These are phyloP conservation scores for Bisporella sp. DNA, from an alignment of 2,329 filamentous ascomycete species.

Conservation along the genomic window DNA sequence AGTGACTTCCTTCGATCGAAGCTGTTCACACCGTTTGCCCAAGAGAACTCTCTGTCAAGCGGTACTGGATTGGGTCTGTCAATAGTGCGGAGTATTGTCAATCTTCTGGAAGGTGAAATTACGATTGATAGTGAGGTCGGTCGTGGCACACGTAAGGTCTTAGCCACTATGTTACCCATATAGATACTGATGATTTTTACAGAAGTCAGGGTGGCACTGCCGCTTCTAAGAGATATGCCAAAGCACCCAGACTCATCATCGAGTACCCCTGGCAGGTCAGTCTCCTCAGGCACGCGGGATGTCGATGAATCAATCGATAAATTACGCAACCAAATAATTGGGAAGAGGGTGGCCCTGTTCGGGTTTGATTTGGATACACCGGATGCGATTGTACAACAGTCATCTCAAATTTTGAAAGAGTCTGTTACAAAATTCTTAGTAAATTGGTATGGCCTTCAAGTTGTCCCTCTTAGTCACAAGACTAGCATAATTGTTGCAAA, in stretches of 20 bases:
- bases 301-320: slow-evolving; percentile 19
- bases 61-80: slow-evolving; percentile 58
- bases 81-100: slow-evolving; percentile 57
- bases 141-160: slow-evolving; percentile 44
- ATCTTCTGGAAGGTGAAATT: slow-evolving; percentile 52
- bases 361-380: slow-evolving; percentile 20
- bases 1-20: slow-evolving; percentile 54
- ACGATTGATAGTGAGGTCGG: slow-evolving; percentile 48
- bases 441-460: slow-evolving; percentile 25
- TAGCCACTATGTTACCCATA: neutral
- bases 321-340: slow-evolving; percentile 14
- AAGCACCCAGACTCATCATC: slow-evolving; percentile 12
- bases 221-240: slow-evolving; percentile 23
- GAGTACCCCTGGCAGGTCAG: slow-evolving; percentile 12
- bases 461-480: slow-evolving; percentile 20
- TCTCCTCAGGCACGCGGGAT: slow-evolving; percentile 13
- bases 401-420: slow-evolving; percentile 15
- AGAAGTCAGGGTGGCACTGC: slow-evolving; percentile 27
- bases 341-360: slow-evolving; percentile 19
- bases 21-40: slow-evolving; percentile 56
- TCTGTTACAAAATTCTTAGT: slow-evolving; percentile 22
- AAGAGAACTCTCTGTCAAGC: slow-evolving; percentile 55
- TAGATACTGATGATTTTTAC: slow-evolving; percentile 7
- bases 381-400: slow-evolving; percentile 18
- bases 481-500: slow-evolving; percentile 23